A percentile compares a stretch with the other conserved stretches of the same genome.
Conservation (phyloP, 208 protist genomes). For the Acanthamoeba divionensis region DNA sequence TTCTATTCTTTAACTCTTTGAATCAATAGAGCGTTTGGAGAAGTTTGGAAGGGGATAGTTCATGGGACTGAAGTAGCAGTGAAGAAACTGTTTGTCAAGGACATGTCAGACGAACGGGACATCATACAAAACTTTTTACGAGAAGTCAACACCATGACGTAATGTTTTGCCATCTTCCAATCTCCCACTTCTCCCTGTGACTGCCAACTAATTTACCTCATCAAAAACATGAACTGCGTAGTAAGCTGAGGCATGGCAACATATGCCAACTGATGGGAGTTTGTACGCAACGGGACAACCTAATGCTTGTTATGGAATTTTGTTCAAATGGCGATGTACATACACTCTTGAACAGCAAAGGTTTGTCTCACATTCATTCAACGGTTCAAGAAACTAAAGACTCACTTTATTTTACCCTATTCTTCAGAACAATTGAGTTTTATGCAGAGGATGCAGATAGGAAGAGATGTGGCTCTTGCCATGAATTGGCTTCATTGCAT, state of each 20-base stretch:
- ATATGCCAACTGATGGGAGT: constrained; percentile 46
- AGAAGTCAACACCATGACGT: constrained; percentile 26
- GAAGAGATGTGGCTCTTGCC: neutral
- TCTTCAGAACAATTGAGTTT: neutral
- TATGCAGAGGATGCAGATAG: constrained; percentile 27
- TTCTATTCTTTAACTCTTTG: neutral
- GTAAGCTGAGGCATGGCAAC: constrained; percentile 20
- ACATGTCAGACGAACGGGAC: constrained; percentile 2
- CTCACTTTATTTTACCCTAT: too few relatives aligned
- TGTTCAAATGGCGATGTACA: constrained; percentile 24
- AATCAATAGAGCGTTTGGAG: neutral
- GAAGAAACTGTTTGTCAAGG: constrained; percentile 30
- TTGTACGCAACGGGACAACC: constrained; percentile 28
- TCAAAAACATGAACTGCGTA: neutral
- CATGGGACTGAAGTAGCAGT: constrained; percentile 38
- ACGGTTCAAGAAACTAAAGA: too few relatives aligned
- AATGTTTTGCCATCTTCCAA: neutral
- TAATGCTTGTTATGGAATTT: constrained; percentile 41
- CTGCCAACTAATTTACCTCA: neutral
- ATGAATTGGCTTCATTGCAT: constrained; percentile 42
- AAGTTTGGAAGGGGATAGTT: constrained; percentile 19
- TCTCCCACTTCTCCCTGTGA: neutral
- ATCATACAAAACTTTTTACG: constrained; percentile 23
- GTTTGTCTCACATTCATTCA: too few relatives aligned
- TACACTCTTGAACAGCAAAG: constrained; percentile 7